Percentiles rank a stretch among this genome's conserved stretches.
These are phyloP conservation scores for Aspergillus novofumigatus DNA, from an alignment of 2,329 filamentous ascomycete genomes.

Conservation along the genomic window DNA sequence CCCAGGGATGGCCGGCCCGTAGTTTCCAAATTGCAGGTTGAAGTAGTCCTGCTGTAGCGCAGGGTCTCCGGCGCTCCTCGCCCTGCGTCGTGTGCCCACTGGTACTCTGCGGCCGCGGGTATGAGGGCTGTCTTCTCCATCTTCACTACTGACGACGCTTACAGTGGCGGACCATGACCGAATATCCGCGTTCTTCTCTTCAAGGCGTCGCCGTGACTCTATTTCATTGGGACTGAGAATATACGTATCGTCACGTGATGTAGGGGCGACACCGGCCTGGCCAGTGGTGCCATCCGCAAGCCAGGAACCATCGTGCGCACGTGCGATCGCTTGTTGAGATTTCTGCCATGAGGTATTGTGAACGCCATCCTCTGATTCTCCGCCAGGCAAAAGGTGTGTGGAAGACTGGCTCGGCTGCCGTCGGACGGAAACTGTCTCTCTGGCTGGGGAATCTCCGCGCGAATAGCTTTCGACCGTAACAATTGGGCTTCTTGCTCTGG, in stretches of 20 bases:
- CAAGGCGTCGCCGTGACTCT: slow-evolving; percentile 42
- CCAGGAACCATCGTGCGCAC: slow-evolving; percentile 48
- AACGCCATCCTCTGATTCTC: slow-evolving; percentile 25
- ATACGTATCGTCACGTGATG: slow-evolving; percentile 41
- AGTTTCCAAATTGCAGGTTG: slow-evolving; percentile 19
- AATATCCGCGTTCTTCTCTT: slow-evolving; percentile 52
- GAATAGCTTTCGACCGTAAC: slow-evolving; percentile 42
- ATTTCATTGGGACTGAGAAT: slow-evolving; percentile 51
- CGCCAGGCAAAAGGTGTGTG: slow-evolving; percentile 33
- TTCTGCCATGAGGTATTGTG: slow-evolving; percentile 16
- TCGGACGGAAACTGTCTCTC: slow-evolving; percentile 19
- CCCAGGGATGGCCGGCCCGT: slow-evolving; percentile 46
- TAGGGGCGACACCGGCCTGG: slow-evolving; percentile 46
- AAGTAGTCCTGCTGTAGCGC: slow-evolving; percentile 34
- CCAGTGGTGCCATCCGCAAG: slow-evolving; percentile 34
- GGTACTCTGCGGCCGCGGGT: slow-evolving; percentile 19
- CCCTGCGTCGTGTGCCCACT: slow-evolving; percentile 37
- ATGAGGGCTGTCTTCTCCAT: slow-evolving; percentile 25
- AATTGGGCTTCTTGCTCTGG: slow-evolving; percentile 39
- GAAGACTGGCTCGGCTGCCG: slow-evolving; percentile 32
- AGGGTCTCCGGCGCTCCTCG: slow-evolving; percentile 42
- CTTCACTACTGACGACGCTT: slow-evolving; percentile 44
- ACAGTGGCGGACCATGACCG: slow-evolving; percentile 50
- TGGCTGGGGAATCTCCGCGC: slow-evolving; percentile 42
- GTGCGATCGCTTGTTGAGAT: slow-evolving; percentile 22